A percentile compares a stretch with the other conserved stretches of the same genome.
Evolutionary conservation across 2,329 filamentous ascomycete genomes (phyloP).

Genomic region (Cytospora leucostoma): DNA sequence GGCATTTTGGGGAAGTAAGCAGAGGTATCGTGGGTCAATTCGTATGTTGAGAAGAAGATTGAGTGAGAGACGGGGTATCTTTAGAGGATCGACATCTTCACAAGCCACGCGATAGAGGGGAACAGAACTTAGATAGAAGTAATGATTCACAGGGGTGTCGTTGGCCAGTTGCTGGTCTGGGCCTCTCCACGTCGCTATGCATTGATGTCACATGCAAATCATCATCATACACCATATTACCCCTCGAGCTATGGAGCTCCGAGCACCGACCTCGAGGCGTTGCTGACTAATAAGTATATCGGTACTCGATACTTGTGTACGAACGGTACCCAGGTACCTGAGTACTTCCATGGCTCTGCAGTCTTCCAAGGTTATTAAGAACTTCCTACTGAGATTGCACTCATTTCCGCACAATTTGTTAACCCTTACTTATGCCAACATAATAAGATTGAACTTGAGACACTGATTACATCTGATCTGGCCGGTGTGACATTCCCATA

Average conservation of each 20-base stretch:
- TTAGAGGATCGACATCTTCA: slow-evolving; percentile 16
- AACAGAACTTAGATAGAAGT: background rate
- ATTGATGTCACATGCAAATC: slow-evolving; percentile 35
- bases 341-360: background rate
- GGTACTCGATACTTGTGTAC: background rate
- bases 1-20: slow-evolving; percentile 43
- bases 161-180: background rate
- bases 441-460: no score
- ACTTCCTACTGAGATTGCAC: background rate
- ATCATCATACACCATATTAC: slow-evolving; percentile 1
- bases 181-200: background rate
- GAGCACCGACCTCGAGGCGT: background rate
- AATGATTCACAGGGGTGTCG: background rate
- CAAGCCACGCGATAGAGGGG: background rate
- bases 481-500: no score
- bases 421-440: background rate
- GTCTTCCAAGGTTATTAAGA: background rate
- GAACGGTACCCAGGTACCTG: no score
- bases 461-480: no score
- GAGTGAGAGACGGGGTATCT: background rate
- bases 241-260: background rate
- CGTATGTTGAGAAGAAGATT: background rate
- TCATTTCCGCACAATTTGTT: background rate
- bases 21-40: background rate
- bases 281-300: background rate